phyloP scores from a whole-genome alignment of 2,329 filamentous ascomycete genomes.

The Exophiala sp. region DNA sequence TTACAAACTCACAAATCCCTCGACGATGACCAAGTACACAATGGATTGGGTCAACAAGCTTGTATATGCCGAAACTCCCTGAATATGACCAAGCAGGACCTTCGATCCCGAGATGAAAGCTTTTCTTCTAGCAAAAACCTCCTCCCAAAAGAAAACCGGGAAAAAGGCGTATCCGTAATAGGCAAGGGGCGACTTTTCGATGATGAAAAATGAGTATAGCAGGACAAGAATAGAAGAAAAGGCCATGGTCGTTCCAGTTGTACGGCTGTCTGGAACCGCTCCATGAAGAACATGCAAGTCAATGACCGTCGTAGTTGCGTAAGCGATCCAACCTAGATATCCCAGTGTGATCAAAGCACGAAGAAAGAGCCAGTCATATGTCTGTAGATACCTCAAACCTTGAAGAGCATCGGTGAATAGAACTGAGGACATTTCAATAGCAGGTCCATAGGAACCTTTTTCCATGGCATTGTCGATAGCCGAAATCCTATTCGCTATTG shows the following conservation, averaged over 20 bases:
- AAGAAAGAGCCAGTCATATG: constrained; percentile 97
- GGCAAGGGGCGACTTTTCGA: constrained; percentile 73
- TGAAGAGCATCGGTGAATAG: constrained; percentile 74
- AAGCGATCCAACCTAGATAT: constrained; percentile 94
- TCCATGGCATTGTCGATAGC: constrained; percentile 68
- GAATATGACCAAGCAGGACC: constrained; percentile 66
- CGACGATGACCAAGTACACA: constrained; percentile 69
- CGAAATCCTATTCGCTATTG: constrained; percentile 63
- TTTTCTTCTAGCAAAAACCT: constrained; percentile 74
- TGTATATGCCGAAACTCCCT: constrained; percentile 55
- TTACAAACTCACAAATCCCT: constrained; percentile 61
- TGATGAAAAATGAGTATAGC: constrained; percentile 73
- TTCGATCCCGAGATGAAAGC: constrained; percentile 65
- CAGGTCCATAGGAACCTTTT: constrained; percentile 64
- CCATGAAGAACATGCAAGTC: constrained; percentile 81
- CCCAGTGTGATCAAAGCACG: constrained; percentile 82
- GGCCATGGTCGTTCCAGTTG: constrained; percentile 54
- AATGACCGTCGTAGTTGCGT: constrained; percentile 82
- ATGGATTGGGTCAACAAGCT: constrained; percentile 62
- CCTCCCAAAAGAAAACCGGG: constrained; percentile 94
- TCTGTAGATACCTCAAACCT: constrained; percentile 89
- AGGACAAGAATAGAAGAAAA: constrained; percentile 74
- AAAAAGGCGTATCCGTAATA: constrained; percentile 94
- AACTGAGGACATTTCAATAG: constrained; percentile 72
- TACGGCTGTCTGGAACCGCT: constrained; percentile 62